These are phyloP conservation scores for Oryza coarctata DNA, from an alignment of 176 grass and related monocot genomes.

Conservation along the genomic window DNA sequence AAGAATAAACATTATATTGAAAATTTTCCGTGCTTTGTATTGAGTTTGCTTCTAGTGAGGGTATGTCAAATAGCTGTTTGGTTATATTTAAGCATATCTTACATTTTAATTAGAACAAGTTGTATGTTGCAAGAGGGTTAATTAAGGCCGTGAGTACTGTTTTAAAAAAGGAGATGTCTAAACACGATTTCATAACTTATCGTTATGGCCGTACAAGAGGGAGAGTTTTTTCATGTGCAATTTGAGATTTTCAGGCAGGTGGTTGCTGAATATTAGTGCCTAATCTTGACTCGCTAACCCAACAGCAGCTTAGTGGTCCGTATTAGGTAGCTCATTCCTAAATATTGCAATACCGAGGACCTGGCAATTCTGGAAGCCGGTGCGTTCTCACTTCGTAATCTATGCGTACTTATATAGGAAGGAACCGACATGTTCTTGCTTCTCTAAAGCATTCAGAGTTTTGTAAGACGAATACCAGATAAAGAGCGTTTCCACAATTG, in stretches of 20 bases:
- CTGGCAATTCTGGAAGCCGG: background rate
- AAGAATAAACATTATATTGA: background rate
- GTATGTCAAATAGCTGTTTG: background rate
- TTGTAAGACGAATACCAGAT: slow-evolving; percentile 24
- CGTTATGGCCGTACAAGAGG: background rate
- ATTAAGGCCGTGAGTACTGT: background rate
- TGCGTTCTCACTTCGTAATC: slow-evolving; percentile 9
- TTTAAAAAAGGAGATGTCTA: slow-evolving; percentile 5
- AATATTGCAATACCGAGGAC: background rate
- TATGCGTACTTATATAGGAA: background rate
- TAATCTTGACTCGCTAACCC: background rate
- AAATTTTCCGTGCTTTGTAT: background rate
- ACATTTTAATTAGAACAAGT: background rate
- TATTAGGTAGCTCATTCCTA: background rate
- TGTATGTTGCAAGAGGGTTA: too few relatives aligned
- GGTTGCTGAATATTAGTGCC: slow-evolving; percentile 3
- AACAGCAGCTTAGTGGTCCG: background rate
- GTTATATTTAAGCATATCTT: background rate
- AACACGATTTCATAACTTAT: background rate
- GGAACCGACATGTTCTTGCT: slow-evolving; percentile 6
- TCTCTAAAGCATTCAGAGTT: background rate
- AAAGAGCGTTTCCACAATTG: slow-evolving; percentile 3
- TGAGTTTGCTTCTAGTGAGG: background rate
- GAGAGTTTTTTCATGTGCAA: background rate
- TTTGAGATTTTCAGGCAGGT: background rate